Evolutionary conservation across 192 early-diverging fungal species (phyloP).

Genomic region (Podila verticillata): DNA sequence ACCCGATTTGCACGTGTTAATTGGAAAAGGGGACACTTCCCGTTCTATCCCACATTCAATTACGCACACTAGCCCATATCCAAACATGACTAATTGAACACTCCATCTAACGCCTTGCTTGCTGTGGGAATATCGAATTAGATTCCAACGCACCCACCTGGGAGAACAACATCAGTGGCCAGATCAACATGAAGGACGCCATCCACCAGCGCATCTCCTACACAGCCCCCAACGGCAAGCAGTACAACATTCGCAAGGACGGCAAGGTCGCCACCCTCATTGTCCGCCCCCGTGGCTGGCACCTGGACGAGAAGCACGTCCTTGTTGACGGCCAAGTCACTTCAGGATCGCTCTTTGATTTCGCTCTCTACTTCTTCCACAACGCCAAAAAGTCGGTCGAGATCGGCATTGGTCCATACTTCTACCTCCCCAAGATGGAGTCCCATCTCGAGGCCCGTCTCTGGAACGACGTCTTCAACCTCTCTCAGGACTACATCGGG

Average conservation of each 20-base stretch:
- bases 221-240: conserved; percentile 88
- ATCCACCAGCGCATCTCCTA: conserved; percentile 85
- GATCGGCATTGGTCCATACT: conserved; percentile 93
- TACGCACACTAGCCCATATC: too few relatives aligned
- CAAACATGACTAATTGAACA: not conserved
- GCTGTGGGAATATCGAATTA: conserved; percentile 8
- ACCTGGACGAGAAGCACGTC: conserved; percentile 95
- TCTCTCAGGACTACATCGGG: conserved; percentile 87
- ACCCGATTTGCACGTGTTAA: conserved; percentile 5
- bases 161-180: conserved; percentile 88
- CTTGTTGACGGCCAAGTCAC: conserved; percentile 89
- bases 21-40: too few relatives aligned
- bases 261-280: conserved; percentile 90
- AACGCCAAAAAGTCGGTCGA: conserved; percentile 85
- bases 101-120: not conserved
- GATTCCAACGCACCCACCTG: conserved; percentile 97
- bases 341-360: conserved; percentile 96
- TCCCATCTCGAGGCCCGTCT: conserved; percentile 94
- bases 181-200: conserved; percentile 95
- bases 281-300: conserved; percentile 96
- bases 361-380: conserved; percentile 98
- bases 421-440: conserved; percentile 99
- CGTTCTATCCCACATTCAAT: too few relatives aligned
- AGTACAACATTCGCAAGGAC: conserved; percentile 88
- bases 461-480: conserved; percentile 98